Base-by-base conservation (phyloP, 306 rosid genomes). In the Alnus rubra region DNA sequence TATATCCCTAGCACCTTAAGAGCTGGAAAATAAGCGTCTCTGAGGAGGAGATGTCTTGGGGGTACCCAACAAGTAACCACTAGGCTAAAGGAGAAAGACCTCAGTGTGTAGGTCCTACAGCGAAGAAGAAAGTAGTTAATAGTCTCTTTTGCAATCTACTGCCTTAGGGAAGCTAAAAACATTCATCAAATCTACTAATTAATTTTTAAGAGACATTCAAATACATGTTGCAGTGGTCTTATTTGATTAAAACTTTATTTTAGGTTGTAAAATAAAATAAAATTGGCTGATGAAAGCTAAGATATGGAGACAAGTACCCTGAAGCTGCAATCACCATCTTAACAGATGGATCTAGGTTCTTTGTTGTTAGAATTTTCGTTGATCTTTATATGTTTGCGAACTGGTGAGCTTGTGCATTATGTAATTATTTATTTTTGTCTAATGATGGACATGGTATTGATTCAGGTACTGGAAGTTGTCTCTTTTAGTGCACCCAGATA, bases 401-500 rank as follows among this genome's bases (percentile, higher is more conserved):
- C 31, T 8, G 5, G 33, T 45, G 53, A 69, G n/a, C 18, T 74
- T 77, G 31, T 82, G 51, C 30, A 1, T 18, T 42, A 39, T 54
- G 23, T 42, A 55, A 47, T 28, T 69, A 42, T 42, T 42, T 4
- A 4, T 4, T 71, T 37, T 67, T 39, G 48, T 42, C 31, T 67
- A 67, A 39, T 42, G 31, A 67, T 5, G 44, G 51, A 16, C 50
- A 31, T 31, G 23, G 15, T 3, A 18, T 18, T 67, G 72, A 67
- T 37, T 73, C 50, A 92, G 98, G 90, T 94, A 94, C 76, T 94
- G 98, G 98, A 94, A 94, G 89, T 86, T 89, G 19, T 92, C 98
- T 65, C 95, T 94, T 77, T 86, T 94, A 87, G 98, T 94, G 85
- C 98, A 94, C 73, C 98, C 98, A n/a, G 98, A 94, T 86, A 94